Evolutionary conservation across 768 basidiomycete species (phyloP).

Genomic region (Boletus sensibilis): DNA sequence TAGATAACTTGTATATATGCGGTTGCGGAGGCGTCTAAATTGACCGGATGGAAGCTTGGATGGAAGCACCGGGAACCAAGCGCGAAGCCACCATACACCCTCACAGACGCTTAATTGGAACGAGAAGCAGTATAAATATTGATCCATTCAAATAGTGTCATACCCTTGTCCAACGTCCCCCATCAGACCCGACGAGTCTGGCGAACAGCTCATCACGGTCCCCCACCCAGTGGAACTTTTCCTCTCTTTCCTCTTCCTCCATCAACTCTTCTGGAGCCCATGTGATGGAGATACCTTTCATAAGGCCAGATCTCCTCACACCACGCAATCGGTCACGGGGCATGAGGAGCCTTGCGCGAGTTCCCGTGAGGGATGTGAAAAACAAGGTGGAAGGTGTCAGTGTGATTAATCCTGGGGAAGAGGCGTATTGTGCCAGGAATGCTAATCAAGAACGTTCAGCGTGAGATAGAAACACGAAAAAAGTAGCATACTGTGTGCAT

Average conservation of each 20-base stretch:
- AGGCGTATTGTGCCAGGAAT: conserved; percentile 57
- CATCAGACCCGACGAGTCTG: conserved; percentile 52
- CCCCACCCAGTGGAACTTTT: conserved; percentile 59
- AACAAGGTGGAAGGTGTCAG: conserved; percentile 47
- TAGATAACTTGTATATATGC: conserved; percentile 8
- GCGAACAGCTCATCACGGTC: conserved; percentile 67
- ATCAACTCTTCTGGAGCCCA: conserved; percentile 37
- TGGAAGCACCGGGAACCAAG: conserved; percentile 19
- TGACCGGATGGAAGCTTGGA: not conserved
- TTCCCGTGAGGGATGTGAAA: conserved; percentile 55
- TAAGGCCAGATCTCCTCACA: conserved; percentile 55
- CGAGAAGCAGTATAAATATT: conserved; percentile 9
- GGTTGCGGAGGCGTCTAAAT: not conserved
- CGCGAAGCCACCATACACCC: conserved; percentile 16
- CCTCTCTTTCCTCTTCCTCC: conserved; percentile 42
- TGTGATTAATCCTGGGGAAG: conserved; percentile 59
- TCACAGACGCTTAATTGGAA: conserved; percentile 12
- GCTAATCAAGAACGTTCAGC: conserved; percentile 36
- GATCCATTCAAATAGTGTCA: conserved; percentile 24
- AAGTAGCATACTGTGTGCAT: conserved; percentile 36
- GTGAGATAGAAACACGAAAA: not conserved
- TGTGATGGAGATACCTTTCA: conserved; percentile 51
- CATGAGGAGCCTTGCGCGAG: conserved; percentile 45
- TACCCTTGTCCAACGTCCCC: conserved; percentile 48
- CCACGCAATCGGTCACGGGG: conserved; percentile 47